Conservation (phyloP, 495 filamentous ascomycete species). For the Daldinia childiae region DNA sequence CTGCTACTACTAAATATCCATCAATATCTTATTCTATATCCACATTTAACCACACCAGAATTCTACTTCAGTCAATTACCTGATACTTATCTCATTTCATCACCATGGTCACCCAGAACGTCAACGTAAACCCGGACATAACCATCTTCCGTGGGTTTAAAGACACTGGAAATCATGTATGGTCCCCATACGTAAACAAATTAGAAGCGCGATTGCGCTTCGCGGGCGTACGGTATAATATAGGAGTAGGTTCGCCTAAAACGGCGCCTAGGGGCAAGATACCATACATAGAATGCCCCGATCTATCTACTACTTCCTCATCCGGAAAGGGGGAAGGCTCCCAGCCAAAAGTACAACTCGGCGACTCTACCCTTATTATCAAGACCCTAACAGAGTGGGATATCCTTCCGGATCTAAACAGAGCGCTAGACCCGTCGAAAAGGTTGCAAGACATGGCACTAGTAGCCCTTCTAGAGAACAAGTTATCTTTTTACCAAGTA, state of each 20-base stretch:
- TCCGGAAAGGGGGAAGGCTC: not conserved
- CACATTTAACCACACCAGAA: not conserved
- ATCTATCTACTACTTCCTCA: not conserved
- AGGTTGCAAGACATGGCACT: conserved; percentile 62
- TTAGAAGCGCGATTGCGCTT: conserved; percentile 71
- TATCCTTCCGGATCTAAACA: conserved; percentile 60
- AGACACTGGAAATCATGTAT: conserved; percentile 54
- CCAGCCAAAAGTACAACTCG: conserved; percentile 20
- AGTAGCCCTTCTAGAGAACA: conserved; percentile 67
- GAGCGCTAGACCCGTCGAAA: conserved; percentile 44
- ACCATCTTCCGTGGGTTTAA: conserved; percentile 66
- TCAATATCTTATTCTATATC: not conserved
- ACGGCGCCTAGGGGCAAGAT: conserved; percentile 67
- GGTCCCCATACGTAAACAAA: conserved; percentile 74
- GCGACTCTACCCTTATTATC: conserved; percentile 67
- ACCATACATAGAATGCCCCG: conserved; percentile 60
- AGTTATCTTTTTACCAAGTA: conserved; percentile 59
- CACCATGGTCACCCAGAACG: conserved; percentile 26
- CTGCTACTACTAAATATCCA: too few relatives aligned
- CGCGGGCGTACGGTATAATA: conserved; percentile 57
- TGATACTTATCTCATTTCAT: not conserved
- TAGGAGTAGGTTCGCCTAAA: conserved; percentile 53
- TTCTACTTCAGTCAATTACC: not conserved
- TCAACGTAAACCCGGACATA: conserved; percentile 35
- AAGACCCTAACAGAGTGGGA: conserved; percentile 53